Conservation (phyloP, 1,284 basidiomycete species). For the Porodaedalea pini region DNA sequence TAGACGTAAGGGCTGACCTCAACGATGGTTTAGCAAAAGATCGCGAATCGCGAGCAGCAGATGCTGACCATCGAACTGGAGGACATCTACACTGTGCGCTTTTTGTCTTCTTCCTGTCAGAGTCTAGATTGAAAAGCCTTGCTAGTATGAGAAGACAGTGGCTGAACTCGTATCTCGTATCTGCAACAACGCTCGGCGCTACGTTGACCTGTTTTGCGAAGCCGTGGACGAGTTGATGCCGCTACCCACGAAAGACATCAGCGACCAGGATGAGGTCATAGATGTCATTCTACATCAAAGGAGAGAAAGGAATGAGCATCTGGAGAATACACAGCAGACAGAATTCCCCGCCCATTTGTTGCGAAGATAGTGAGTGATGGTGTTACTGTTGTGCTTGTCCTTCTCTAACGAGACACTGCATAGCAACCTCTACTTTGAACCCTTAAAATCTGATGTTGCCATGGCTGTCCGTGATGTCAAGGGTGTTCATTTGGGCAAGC, state of each 20-base stretch:
- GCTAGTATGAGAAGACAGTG: constrained; percentile 62
- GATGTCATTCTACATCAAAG: constrained; percentile 95
- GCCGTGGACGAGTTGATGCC: constrained; percentile 90
- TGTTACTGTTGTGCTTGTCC: neutral
- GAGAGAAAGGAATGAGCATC: constrained; percentile 78
- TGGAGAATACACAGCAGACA: constrained; percentile 58
- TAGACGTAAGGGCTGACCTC: constrained; percentile 24
- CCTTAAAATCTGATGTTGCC: constrained; percentile 66
- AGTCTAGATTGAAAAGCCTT: neutral
- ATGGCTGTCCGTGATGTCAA: constrained; percentile 92
- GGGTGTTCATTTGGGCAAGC: constrained; percentile 80
- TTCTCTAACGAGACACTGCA: neutral
- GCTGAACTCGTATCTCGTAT: constrained; percentile 74
- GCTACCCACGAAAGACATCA: constrained; percentile 82
- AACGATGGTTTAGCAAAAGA: constrained; percentile 61
- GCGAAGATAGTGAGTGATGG: constrained; percentile 81
- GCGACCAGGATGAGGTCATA: constrained; percentile 86
- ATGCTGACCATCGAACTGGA: constrained; percentile 81
- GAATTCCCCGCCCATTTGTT: constrained; percentile 89
- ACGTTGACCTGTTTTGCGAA: constrained; percentile 86
- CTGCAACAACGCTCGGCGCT: constrained; percentile 83
- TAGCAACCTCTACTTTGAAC: constrained; percentile 93
- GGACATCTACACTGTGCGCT: constrained; percentile 65
- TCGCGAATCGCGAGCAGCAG: constrained; percentile 90
- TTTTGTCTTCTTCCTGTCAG: neutral